Evolutionary conservation across 371 early-diverging fungal species (phyloP), one percentile per base, ranked within the genome.

Genomic region (Nematocida minor): DNA sequence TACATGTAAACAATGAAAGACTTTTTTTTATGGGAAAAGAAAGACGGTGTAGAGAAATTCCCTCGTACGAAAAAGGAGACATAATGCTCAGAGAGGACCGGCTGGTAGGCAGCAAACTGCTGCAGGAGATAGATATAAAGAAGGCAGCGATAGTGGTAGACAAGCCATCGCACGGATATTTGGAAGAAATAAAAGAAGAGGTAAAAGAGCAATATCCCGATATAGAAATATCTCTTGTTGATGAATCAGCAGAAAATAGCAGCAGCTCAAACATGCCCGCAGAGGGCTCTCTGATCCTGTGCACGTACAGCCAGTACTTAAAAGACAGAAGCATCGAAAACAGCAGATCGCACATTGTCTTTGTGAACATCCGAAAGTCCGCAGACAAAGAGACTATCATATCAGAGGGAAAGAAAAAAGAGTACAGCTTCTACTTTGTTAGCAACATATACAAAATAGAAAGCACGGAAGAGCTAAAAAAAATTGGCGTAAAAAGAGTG

Each of bases 371-470:
- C 27, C 34, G 66, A 42, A 46, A 22, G n/a, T 47, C 60, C 16
- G 1, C 18, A 16, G 71, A 60, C 71, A 71, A 71, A 47, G 34
- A 64, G 66, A n/a, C 9, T n/a, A 47, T 71, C 40, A 36, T 42
- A 22, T 20, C n/a, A 20, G 16, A 68, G 41, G 40, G 22, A 6
- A 22, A 40, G 7, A 31, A 41, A 44, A n/a, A 7, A 16, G 55
- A 48, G 25, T 7, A 41, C 4, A n/a, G 14, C 14, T 62, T 27
- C 32, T 63, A 48, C 49, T 74, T 74, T 40, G 36, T 64, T 6
- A 64, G 64, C 54, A 74, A 74, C 48, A 38, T 48, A 18, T 74
- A 74, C 62, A 74, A 74, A 36, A 53, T 74, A 74, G 77, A 74
- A 40, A 46, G 36, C 4, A 64, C 38, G 25, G 7, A 34, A n/a